Percentiles rank a stretch among this genome's conserved stretches.
Conservation (phyloP, 208 protist species). For the Herpetomonas tarakana region DNA sequence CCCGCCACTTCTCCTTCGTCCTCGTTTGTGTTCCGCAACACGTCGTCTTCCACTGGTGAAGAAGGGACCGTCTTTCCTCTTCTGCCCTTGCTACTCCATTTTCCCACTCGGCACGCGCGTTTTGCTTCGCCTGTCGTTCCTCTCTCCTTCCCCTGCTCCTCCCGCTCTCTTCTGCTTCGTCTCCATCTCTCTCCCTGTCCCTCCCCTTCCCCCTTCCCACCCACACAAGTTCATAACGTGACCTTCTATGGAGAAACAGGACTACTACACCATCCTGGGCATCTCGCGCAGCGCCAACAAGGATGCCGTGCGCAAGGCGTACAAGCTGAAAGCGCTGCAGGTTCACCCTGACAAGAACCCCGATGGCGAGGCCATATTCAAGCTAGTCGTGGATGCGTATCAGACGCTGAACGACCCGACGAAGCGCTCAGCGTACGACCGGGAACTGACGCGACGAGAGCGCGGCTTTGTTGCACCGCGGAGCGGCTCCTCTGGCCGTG, state of each 20-base stretch:
- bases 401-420: conserved; percentile 68
- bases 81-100: too few species aligned
- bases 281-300: conserved; percentile 63
- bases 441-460: conserved; percentile 48
- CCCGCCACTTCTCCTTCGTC: too few species aligned
- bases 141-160: conserved; percentile 2
- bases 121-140: too few species aligned
- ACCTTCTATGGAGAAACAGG: conserved; percentile 38
- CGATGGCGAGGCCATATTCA: conserved; percentile 77
- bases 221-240: neutral
- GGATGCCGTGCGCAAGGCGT: conserved; percentile 80
- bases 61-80: too few species aligned
- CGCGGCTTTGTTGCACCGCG: conserved; percentile 20
- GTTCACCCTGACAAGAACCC: conserved; percentile 92
- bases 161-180: conserved; percentile 9
- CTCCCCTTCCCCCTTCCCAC: neutral
- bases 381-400: conserved; percentile 79
- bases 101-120: too few species aligned
- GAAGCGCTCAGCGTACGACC: conserved; percentile 74
- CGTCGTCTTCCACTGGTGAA: too few species aligned
- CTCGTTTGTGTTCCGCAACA: too few species aligned
- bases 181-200: neutral
- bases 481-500: conserved; percentile 4
- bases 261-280: conserved; percentile 77
- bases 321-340: conserved; percentile 76